Evolutionary conservation across 495 filamentous ascomycete genomes (phyloP).

Genomic region (Podospora anserina): DNA sequence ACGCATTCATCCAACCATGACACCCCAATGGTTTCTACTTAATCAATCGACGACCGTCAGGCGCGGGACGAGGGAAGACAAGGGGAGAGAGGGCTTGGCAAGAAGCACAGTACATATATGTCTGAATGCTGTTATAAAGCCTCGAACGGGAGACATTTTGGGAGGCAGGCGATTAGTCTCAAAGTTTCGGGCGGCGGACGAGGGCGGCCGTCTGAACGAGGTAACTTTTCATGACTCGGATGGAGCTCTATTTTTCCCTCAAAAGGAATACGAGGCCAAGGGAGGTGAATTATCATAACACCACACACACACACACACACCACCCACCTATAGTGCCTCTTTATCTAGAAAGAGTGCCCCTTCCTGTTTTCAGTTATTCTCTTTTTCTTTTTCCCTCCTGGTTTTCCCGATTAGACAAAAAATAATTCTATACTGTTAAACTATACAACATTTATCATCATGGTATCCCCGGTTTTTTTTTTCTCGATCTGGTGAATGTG

Average conservation of each 20-base stretch:
- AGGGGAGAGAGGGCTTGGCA: not conserved
- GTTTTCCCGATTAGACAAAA: not conserved
- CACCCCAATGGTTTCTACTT: not conserved
- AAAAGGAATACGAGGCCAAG: not conserved
- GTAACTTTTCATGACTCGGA: not conserved
- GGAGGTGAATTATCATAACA: not conserved
- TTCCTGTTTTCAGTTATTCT: not conserved
- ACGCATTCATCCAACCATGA: not conserved
- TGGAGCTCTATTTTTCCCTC: not conserved
- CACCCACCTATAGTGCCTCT: not conserved
- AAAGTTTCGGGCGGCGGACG: not conserved
- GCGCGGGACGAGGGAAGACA: not conserved
- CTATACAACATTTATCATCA: not conserved
- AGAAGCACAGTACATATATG: not conserved
- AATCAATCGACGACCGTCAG: not conserved
- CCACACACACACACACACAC: too few species aligned
- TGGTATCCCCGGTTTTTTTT: not conserved
- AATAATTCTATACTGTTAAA: not conserved
- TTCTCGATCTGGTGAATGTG: too few species aligned
- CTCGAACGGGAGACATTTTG: not conserved
- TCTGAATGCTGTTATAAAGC: not conserved
- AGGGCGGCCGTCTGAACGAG: not conserved
- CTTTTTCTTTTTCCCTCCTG: not conserved
- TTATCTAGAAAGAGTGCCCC: not conserved
- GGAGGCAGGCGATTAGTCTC: not conserved